Conservation (phyloP, 371 early-diverging fungal genomes). For the Umbelopsis sp. region DNA sequence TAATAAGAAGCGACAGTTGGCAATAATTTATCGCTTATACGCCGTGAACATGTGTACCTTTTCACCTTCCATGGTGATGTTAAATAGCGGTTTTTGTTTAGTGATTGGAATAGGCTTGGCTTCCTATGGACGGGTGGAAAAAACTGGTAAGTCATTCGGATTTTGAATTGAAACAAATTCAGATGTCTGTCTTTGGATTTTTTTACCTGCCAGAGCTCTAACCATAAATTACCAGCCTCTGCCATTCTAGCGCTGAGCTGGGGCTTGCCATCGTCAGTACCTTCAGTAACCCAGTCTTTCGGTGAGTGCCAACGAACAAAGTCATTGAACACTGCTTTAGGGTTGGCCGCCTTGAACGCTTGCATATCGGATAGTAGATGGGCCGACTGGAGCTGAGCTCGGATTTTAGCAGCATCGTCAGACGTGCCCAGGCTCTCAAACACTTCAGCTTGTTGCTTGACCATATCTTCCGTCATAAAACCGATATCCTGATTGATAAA, state of each 20-base stretch:
- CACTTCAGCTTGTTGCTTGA: conserved; percentile 74
- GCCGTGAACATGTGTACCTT: conserved; percentile 34
- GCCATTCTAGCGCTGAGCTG: conserved; percentile 81
- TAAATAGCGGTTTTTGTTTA: conserved; percentile 83
- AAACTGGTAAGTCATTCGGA: background rate
- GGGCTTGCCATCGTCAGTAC: conserved; percentile 28
- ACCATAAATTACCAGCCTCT: conserved; percentile 84
- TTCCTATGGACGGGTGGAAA: conserved; percentile 30
- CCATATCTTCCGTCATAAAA: conserved; percentile 91
- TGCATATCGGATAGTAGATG: conserved; percentile 86
- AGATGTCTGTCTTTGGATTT: conserved; percentile 3
- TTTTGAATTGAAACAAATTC: background rate
- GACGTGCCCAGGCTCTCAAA: conserved; percentile 82
- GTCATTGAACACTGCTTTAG: conserved; percentile 76
- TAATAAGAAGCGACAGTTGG: background rate
- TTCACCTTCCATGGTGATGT: conserved; percentile 72
- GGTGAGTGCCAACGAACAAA: conserved; percentile 98
- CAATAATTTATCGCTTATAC: too few relatives aligned
- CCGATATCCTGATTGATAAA: conserved; percentile 62
- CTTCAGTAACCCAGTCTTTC: conserved; percentile 71
- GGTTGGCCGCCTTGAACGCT: conserved; percentile 89
- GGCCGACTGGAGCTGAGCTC: conserved; percentile 80
- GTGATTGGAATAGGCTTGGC: conserved; percentile 70
- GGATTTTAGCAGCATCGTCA: conserved; percentile 66
- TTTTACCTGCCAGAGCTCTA: conserved; percentile 78